Evolutionary conservation across 2,329 filamentous ascomycete genomes (phyloP).

Genomic region (Phialophora verrucosa): DNA sequence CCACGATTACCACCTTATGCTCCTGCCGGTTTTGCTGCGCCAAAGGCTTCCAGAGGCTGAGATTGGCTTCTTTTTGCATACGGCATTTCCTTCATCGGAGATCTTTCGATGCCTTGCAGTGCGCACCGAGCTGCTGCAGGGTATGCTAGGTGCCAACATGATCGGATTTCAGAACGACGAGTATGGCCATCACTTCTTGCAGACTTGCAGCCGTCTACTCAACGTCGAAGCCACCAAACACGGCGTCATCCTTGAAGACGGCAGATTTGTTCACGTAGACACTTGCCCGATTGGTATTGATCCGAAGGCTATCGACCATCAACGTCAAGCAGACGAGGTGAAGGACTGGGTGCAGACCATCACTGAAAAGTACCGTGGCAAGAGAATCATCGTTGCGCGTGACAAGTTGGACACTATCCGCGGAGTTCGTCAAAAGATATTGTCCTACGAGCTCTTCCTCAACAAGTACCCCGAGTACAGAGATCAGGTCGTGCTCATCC

Average conservation of each 20-base stretch:
- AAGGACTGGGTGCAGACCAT: conserved; percentile 79
- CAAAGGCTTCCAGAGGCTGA: conserved; percentile 85
- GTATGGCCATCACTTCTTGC: conserved; percentile 91
- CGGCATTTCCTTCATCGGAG: conserved; percentile 93
- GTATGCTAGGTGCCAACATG: conserved; percentile 90
- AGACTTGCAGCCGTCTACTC: conserved; percentile 90
- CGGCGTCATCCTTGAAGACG: conserved; percentile 84
- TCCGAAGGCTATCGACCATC: conserved; percentile 72
- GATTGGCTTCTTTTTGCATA: conserved; percentile 95
- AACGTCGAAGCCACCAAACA: conserved; percentile 88
- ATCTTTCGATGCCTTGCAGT: conserved; percentile 91
- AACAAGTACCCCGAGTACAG: conserved; percentile 92
- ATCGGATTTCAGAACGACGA: conserved; percentile 93
- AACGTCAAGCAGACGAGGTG: conserved; percentile 75
- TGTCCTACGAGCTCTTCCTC: conserved; percentile 90
- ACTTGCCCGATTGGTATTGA: conserved; percentile 90
- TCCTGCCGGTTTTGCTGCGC: conserved; percentile 87
- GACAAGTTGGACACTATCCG: conserved; percentile 94
- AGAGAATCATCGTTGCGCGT: conserved; percentile 87
- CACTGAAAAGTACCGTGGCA: conserved; percentile 81
- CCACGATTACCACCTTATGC: conserved; percentile 90
- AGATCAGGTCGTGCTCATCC: conserved; percentile 85
- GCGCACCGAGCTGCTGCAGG: conserved; percentile 84
- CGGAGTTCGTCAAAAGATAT: conserved; percentile 89
- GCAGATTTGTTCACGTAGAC: conserved; percentile 84